Evolutionary conservation across 495 filamentous ascomycete genomes (phyloP).

Genomic region (Immersiella caudata): DNA sequence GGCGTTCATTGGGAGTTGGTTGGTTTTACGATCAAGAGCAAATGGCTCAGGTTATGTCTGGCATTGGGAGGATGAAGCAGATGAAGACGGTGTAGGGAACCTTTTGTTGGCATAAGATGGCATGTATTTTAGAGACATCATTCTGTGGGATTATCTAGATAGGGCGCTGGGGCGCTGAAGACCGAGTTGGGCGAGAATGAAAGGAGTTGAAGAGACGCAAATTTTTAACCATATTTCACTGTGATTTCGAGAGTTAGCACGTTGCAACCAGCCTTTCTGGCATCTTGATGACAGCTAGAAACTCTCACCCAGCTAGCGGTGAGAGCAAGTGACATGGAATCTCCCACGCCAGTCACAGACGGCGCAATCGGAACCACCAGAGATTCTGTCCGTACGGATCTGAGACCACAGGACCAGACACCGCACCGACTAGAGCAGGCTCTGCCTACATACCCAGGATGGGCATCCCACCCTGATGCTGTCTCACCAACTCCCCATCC

Average conservation of each 20-base stretch:
- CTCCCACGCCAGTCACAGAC: background rate
- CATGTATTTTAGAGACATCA: background rate
- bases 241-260: no score
- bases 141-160: background rate
- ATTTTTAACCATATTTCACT: no score
- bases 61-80: background rate
- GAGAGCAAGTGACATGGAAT: background rate
- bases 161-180: background rate
- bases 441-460: background rate
- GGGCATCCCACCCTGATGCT: background rate
- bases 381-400: background rate
- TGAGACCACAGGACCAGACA: background rate
- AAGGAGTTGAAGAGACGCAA: background rate
- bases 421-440: background rate
- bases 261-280: no score
- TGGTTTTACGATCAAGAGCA: background rate
- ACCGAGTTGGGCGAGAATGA: background rate
- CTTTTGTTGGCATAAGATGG: background rate
- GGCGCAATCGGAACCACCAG: background rate
- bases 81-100: no score
- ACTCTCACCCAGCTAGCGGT: background rate
- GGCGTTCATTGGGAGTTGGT: slow-evolving; percentile 6
- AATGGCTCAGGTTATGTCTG: background rate
- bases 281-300: no score
- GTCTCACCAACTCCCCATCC: background rate